These are phyloP conservation scores for Mycena olivaceomarginata DNA, from an alignment of 768 basidiomycete genomes.

Conservation along the genomic window DNA sequence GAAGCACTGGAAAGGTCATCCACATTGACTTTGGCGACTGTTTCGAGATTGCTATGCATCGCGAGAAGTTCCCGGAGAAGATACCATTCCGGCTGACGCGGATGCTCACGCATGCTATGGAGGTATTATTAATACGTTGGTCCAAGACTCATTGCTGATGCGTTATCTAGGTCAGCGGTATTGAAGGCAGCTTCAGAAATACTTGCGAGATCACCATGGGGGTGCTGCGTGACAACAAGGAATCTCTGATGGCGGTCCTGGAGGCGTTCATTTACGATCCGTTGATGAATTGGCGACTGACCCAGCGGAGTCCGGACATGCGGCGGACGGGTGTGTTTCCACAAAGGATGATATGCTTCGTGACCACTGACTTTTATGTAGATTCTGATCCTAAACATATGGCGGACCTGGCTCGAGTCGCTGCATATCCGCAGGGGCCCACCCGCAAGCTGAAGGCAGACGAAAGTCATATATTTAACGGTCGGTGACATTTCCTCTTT, in stretches of 20 bases:
- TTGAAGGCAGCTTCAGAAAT: slow-evolving; percentile 96
- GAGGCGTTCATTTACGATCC: slow-evolving; percentile 99
- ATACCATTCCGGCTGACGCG: slow-evolving; percentile 98
- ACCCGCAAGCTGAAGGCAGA: slow-evolving; percentile 91
- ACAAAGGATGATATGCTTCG: not conserved
- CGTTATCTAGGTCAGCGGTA: slow-evolving; percentile 89
- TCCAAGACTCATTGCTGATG: slow-evolving; percentile 24
- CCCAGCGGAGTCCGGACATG: slow-evolving; percentile 88
- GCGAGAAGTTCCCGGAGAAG: slow-evolving; percentile 99
- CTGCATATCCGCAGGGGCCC: slow-evolving; percentile 87
- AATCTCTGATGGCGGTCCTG: slow-evolving; percentile 98
- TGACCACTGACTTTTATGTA: slow-evolving; percentile 42
- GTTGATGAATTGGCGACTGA: slow-evolving; percentile 96
- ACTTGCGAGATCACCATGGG: slow-evolving; percentile 99
- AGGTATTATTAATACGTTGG: slow-evolving; percentile 68
- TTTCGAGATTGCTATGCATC: slow-evolving; percentile 98
- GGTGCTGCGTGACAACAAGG: slow-evolving; percentile 96
- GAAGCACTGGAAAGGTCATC: slow-evolving; percentile 94
- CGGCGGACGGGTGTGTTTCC: slow-evolving; percentile 73
- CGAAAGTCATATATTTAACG: slow-evolving; percentile 95
- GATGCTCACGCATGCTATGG: slow-evolving; percentile 99
- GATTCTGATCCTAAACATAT: slow-evolving; percentile 72
- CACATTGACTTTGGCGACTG: slow-evolving; percentile 99
- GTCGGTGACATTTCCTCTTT: slow-evolving; percentile 61
- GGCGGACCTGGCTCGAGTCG: slow-evolving; percentile 79